Evolutionary conservation across 225 moss, liverwort and hornwort species (phyloP), one percentile per base, ranked within the genome.

Genomic region (Antitrichia curtipendula): DNA sequence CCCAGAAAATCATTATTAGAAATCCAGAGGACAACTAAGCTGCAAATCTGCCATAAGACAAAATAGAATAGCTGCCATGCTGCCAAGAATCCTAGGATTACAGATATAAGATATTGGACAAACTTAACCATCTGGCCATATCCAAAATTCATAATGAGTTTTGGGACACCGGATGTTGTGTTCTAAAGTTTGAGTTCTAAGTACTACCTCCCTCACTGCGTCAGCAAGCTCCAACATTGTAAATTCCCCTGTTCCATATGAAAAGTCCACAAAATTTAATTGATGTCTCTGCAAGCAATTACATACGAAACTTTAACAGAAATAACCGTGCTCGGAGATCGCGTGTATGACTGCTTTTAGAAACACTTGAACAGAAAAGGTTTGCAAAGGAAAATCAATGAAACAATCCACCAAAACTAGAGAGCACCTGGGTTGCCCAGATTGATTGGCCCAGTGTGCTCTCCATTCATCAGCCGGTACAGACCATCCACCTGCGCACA

Each of bases 141-240:
- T 36, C 41, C 41, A 76, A 41, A 78, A 72, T 25, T 79, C 88
- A 71, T 50, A 16, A 34, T 9, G 16, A 62, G 23, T 45, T 71
- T 66, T 50, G 25, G 13, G 31, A 72, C 71, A 54, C 41, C 7
- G 18, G 27, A 82, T 57, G 68, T 27, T 85, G 59, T 58, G 19
- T 59, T 78, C 43, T 53, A 19, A 86, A 69, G 68, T 58, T 53
- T 45, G 81, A 65, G 25, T 53, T 78, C 64, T 43, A 57, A 40
- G 75, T 16, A 59, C 14, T 87, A 96, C 96, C 95, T 94, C 93
- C 88, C 94, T 95, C 87, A 98, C 98, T 75, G 96, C 87, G 77
- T 96, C 92, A 84, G 97, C 97, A 89, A 98, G 97, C 93, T 98
- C 96, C 93, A 98, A 66, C 96, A 98, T 98, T 41, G 98, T 96